Evolutionary conservation across 495 filamentous ascomycete genomes (phyloP).

Genomic region (Talaromyces adpressus): DNA sequence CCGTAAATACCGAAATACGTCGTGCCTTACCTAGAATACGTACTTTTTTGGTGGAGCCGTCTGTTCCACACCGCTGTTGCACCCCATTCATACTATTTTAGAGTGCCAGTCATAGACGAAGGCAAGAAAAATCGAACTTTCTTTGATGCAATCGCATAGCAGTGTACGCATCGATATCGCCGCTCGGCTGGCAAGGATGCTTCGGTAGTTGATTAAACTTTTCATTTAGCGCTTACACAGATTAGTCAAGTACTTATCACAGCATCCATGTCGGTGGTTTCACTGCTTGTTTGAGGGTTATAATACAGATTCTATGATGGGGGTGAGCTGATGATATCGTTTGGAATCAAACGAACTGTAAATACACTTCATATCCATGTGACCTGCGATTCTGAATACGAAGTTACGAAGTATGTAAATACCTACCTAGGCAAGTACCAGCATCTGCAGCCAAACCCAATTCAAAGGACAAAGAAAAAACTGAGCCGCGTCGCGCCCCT

Average conservation of each 20-base stretch:
- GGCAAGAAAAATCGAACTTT: neutral
- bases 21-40: too few species aligned
- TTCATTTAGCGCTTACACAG: neutral
- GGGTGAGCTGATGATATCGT: neutral
- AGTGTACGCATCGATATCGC: neutral
- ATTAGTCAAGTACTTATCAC: neutral
- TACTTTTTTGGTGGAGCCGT: neutral
- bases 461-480: neutral
- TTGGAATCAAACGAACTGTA: neutral
- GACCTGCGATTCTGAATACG: neutral
- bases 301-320: neutral
- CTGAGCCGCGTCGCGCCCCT: constrained; percentile 1
- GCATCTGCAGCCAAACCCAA: neutral
- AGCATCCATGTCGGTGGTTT: neutral
- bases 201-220: constrained; percentile 1
- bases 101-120: neutral
- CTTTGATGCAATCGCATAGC: neutral
- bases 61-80: neutral
- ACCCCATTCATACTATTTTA: neutral
- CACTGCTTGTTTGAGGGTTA: neutral
- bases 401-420: neutral
- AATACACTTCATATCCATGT: neutral
- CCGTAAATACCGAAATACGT: neutral
- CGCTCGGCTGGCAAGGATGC: neutral
- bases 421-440: neutral